These are phyloP conservation scores for Pseudozyma hubeiensis DNA, from an alignment of 1,284 basidiomycete genomes.

Conservation along the genomic window DNA sequence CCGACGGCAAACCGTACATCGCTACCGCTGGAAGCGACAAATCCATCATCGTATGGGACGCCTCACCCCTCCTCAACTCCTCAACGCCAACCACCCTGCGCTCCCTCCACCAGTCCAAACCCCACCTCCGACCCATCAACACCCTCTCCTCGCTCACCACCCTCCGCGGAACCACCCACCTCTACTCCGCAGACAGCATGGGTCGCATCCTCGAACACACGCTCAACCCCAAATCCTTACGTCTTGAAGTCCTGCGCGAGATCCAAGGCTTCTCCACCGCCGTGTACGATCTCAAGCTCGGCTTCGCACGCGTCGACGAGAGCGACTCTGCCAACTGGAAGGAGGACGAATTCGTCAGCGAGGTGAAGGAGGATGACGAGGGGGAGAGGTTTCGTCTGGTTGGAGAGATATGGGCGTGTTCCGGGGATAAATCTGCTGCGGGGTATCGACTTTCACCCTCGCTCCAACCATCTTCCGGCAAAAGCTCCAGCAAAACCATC, in stretches of 20 bases:
- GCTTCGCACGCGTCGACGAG: slow-evolving; percentile 10
- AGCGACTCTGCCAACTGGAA: not conserved
- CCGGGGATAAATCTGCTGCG: slow-evolving; percentile 20
- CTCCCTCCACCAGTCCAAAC: slow-evolving; percentile 17
- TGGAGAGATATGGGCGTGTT: slow-evolving; percentile 31
- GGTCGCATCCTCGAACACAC: slow-evolving; percentile 38
- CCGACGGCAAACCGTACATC: slow-evolving; percentile 8
- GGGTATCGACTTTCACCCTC: slow-evolving; percentile 16
- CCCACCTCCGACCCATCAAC: slow-evolving; percentile 49
- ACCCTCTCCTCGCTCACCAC: slow-evolving; percentile 10
- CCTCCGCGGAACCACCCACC: slow-evolving; percentile 3
- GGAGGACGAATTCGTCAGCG: slow-evolving; percentile 19
- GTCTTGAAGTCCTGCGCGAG: slow-evolving; percentile 26
- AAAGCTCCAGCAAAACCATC: not conserved
- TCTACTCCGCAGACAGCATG: slow-evolving; percentile 53
- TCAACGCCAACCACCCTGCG: not conserved
- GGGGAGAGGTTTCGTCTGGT: slow-evolving; percentile 10
- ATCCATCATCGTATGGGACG: slow-evolving; percentile 31
- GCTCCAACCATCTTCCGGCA: slow-evolving; percentile 8
- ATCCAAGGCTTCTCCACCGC: slow-evolving; percentile 33
- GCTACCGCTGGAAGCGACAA: slow-evolving; percentile 48
- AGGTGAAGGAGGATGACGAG: slow-evolving; percentile 16
- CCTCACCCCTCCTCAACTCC: slow-evolving; percentile 1
- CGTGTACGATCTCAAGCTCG: slow-evolving; percentile 31
- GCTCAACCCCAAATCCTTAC: slow-evolving; percentile 6